Evolutionary conservation across 345 rosid genomes (phyloP).

Genomic region (Ailanthus altissimus): DNA sequence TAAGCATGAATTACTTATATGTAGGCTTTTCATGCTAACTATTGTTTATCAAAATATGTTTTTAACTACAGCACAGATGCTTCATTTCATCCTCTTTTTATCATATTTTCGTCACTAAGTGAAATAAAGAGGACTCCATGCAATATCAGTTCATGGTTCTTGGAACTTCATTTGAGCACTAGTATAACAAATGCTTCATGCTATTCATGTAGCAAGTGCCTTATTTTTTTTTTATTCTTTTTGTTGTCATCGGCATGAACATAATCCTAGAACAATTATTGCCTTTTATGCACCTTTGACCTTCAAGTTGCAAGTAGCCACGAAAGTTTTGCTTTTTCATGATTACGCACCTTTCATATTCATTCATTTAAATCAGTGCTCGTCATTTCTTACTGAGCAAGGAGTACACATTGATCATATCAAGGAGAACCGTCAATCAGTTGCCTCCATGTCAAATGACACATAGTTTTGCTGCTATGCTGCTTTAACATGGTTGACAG

Average conservation of each 20-base stretch:
- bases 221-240: not conserved
- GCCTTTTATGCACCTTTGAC: not conserved
- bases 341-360: not conserved
- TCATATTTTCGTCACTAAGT: not conserved
- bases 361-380: not conserved
- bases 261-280: not conserved
- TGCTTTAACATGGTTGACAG: not conserved
- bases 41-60: not conserved
- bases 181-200: not conserved
- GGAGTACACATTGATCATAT: not conserved
- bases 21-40: not conserved
- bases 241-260: not conserved
- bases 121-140: not conserved
- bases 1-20: constrained; percentile 29
- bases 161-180: not conserved
- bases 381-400: not conserved
- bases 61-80: not conserved
- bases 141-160: not conserved
- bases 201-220: not conserved
- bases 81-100: not conserved
- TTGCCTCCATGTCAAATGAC: not conserved
- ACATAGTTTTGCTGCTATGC: not conserved
- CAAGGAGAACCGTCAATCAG: not conserved
- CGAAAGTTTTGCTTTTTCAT: not conserved
- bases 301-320: not conserved